A percentile compares a stretch with the other conserved stretches of the same genome.
phyloP scores from a whole-genome alignment of 495 filamentous ascomycete genomes.

The Astrothelium macrocarpum region DNA sequence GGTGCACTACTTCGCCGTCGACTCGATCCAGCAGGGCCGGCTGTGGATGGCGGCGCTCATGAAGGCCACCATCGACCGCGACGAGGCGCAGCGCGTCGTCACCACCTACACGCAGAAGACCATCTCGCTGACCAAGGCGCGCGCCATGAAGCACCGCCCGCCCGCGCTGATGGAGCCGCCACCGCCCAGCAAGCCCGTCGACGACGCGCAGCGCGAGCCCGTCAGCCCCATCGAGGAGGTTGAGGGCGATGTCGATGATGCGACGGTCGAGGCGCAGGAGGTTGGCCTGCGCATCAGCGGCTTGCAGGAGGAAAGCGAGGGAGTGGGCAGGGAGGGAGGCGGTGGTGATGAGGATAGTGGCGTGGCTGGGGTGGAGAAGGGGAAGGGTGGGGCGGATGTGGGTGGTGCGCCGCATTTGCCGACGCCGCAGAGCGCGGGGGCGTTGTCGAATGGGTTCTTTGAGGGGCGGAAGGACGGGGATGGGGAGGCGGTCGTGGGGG shows the following conservation, averaged over 20 bases:
- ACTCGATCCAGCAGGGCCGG: conserved; percentile 75
- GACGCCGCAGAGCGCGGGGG: not conserved
- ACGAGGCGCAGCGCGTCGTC: conserved; percentile 64
- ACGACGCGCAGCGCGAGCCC: not conserved
- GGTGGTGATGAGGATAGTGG: not conserved
- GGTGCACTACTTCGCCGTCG: conserved; percentile 94
- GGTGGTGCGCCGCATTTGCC: not conserved
- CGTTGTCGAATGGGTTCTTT: not conserved
- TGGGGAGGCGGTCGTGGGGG: not conserved
- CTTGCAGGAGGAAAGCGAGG: not conserved
- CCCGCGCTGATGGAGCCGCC: conserved; percentile 65
- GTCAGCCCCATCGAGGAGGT: not conserved
- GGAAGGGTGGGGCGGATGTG: not conserved
- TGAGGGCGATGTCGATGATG: not conserved
- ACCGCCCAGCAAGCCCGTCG: no score
- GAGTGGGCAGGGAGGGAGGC: not conserved
- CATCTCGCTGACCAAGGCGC: conserved; percentile 76
- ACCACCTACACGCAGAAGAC: conserved; percentile 94
- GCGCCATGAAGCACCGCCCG: conserved; percentile 71
- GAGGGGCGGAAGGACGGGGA: not conserved
- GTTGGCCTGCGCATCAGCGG: not conserved
- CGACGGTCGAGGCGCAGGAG: not conserved
- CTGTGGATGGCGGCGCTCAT: conserved; percentile 98
- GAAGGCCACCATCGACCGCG: conserved; percentile 97
- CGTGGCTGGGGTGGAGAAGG: not conserved